Evolutionary conservation across 2,329 filamentous ascomycete species (phyloP).

Genomic region (Neurospora crassa): DNA sequence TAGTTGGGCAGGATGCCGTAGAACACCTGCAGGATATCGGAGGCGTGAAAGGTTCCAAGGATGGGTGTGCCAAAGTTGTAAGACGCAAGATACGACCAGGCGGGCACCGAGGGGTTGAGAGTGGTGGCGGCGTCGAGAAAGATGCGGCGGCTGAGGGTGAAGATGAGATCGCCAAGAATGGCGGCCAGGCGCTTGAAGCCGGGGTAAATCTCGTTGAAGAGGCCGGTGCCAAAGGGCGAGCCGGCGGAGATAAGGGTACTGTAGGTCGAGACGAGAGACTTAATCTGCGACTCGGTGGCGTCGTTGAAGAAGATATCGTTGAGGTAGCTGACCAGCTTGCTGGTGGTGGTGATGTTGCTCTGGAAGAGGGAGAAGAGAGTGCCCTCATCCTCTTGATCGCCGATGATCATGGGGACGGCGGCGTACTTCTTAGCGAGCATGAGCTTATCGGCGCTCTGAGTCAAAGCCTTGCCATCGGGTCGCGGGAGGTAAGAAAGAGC

Average conservation of each 20-base stretch:
- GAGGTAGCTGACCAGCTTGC: constrained; percentile 53
- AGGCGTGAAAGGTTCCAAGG: constrained; percentile 66
- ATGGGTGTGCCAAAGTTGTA: constrained; percentile 64
- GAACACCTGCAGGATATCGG: constrained; percentile 61
- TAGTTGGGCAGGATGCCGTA: constrained; percentile 54
- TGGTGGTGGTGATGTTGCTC: constrained; percentile 53
- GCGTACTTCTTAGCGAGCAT: constrained; percentile 38
- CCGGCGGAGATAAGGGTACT: constrained; percentile 45
- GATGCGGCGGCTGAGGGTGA: constrained; percentile 60
- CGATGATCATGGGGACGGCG: constrained; percentile 46
- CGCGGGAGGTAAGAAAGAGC: constrained; percentile 66
- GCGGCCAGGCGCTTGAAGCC: constrained; percentile 70
- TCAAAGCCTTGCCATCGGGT: constrained; percentile 56
- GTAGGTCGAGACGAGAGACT: constrained; percentile 53
- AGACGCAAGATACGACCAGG: constrained; percentile 67
- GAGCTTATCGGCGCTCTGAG: constrained; percentile 53
- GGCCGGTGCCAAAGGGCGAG: constrained; percentile 61
- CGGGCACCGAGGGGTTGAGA: constrained; percentile 47
- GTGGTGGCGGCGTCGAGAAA: constrained; percentile 43
- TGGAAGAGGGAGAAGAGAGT: constrained; percentile 66
- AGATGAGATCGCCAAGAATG: constrained; percentile 64
- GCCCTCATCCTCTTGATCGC: constrained; percentile 73
- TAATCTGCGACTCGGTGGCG: constrained; percentile 41
- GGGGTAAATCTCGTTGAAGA: constrained; percentile 63
- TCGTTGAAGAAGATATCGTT: constrained; percentile 47